Evolutionary conservation across 345 rosid species (phyloP), one percentile per base, ranked within the genome.

Genomic region (Hypericum androsaemum): DNA sequence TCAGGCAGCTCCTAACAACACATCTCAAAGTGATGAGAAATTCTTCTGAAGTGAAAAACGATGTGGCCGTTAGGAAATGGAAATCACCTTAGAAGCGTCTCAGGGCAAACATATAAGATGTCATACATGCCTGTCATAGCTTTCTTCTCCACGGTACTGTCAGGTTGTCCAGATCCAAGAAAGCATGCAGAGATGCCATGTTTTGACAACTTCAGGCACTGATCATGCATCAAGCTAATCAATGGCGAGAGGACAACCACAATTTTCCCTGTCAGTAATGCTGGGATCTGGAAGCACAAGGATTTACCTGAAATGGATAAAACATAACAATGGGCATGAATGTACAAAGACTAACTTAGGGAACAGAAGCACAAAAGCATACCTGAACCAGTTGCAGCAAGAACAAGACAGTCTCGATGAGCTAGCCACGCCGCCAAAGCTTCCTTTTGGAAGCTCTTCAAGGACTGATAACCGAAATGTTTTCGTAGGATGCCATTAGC

Each of bases 371-470:
- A 43, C 42, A 41, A 42, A 10, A 61, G 53, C 17, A 32, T 70
- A 89, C 95, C 97, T 62, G 94, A 83, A 72, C 97, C 97, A 0
- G 97, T 89, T 39, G 95, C 95, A 41, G 95, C 84, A 43, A 89
- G 88, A 60, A 86, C 86, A 61, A 89, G 95, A 64, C 84, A 86
- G 57, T 89, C 95, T 57, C 74, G 70, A 52, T 80, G 74, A 66
- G 79, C 74, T 8, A 73, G 37, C 94, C 88, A 89, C 36, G 89
- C 76, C 50, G 75, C 73, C 71, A 89, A 74, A 14, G 89, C 94
- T 63, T 89, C 84, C 75, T 65, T 83, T 60, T 86, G 95, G 59
- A 86, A 89, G 61, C 63, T 53, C 70, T 82, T 89, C 74, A 89
- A 59, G 2, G 80, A 80, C 8, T 67, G 53, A 63, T 67, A 73